Percentiles rank a stretch among this genome's conserved stretches.
phyloP scores from a whole-genome alignment of 306 rosid genomes.

The Myrica gale region DNA sequence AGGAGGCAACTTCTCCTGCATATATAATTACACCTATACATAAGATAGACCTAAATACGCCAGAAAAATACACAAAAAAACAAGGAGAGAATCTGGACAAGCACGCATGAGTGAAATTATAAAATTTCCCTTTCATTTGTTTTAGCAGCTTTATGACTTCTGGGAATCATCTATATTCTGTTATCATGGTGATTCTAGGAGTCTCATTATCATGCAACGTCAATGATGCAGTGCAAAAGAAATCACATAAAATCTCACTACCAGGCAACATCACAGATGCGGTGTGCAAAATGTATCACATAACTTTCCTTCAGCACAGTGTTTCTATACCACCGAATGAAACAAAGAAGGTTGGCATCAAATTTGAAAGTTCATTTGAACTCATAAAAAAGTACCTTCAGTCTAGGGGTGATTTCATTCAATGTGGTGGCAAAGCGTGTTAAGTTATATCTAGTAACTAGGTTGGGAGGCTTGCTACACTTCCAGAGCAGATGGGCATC shows the following conservation, averaged over 20 bases:
- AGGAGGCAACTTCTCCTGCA: constrained; percentile 91
- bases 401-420: constrained; percentile 84
- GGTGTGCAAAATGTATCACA: background rate
- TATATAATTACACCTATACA: constrained; percentile 9
- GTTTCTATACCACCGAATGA: constrained; percentile 5
- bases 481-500: constrained; percentile 84
- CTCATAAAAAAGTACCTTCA: constrained; percentile 64
- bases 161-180: background rate
- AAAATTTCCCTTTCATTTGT: background rate
- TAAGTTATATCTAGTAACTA: constrained; percentile 86
- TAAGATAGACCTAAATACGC: constrained; percentile 19
- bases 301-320: constrained; percentile 11
- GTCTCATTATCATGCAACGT: background rate
- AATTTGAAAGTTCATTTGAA: constrained; percentile 21
- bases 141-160: background rate
- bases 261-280: too few relatives aligned
- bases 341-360: constrained; percentile 14
- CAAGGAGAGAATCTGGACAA: constrained; percentile 2
- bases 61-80: constrained; percentile 8
- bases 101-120: background rate
- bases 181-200: background rate
- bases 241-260: background rate
- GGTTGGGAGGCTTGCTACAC: constrained; percentile 75
- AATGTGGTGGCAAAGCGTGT: constrained; percentile 93
- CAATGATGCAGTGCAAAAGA: constrained; percentile 14